Conservation (phyloP, 78 protist genomes). For the Monosiga brevicollis region DNA sequence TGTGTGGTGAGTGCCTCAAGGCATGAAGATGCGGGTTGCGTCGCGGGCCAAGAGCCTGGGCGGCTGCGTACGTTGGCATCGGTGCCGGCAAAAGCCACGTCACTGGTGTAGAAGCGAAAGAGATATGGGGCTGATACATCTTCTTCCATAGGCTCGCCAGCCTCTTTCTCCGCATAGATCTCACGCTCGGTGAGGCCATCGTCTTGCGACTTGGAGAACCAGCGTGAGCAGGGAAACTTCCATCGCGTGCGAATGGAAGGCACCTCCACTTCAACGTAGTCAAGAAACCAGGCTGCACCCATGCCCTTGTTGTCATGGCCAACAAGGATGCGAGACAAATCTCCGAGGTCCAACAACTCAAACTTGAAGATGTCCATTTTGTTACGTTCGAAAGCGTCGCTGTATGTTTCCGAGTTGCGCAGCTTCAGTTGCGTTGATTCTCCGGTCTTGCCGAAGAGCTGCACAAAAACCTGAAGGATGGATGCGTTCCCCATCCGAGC, state of each 20-base stretch:
- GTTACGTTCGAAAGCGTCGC: not conserved
- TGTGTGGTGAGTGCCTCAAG: too few relatives aligned
- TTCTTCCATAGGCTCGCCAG: not conserved
- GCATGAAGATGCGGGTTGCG: too few relatives aligned
- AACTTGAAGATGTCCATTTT: not conserved
- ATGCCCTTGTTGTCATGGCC: conserved; percentile 2
- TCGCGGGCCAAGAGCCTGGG: too few relatives aligned
- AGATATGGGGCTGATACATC: not conserved
- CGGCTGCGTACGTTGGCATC: not conserved
- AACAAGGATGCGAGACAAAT: not conserved
- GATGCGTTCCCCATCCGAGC: not conserved
- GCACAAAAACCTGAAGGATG: not conserved
- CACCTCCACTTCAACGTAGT: not conserved
- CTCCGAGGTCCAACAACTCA: not conserved
- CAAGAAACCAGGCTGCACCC: not conserved
- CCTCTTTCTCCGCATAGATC: not conserved
- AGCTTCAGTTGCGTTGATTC: not conserved
- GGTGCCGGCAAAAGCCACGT: not conserved
- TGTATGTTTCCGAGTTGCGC: not conserved
- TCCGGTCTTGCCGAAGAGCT: not conserved
- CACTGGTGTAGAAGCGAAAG: not conserved
- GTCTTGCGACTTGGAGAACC: conserved; percentile 1
- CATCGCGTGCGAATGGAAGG: not conserved
- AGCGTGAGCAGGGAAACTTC: not conserved
- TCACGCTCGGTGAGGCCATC: not conserved